Evolutionary conservation across 768 basidiomycete genomes (phyloP), one percentile per base, ranked within the genome.

Genomic region (Leucocoprinus birnbaumii): DNA sequence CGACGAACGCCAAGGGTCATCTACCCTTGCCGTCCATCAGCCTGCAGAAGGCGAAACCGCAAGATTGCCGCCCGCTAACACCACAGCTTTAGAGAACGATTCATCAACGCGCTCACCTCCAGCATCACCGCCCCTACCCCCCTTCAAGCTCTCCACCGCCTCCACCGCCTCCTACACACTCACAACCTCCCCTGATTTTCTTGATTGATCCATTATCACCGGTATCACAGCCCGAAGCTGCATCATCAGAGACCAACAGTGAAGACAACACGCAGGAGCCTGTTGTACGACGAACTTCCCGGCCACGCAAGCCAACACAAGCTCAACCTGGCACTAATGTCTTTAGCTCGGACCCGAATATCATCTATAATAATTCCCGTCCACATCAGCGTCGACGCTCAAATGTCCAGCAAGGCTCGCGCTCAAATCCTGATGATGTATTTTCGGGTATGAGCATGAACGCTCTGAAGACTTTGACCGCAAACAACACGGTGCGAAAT

Each of bases 401-500:
- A 56, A 66, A 65, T 26, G 49, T 63, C 42, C 58, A 67, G 6
- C 61, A 62, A 37, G 67, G 69, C 18, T 59, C 63, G 14, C 70
- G 76, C 34, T 61, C 58, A 40, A 66, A 59, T 10, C 60, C 64
- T 26, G 74, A 72, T 27, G 72, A 71, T 47, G 68, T 69, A 18
- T 87, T 88, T 65, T 74, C 78, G 49, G 82, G 85, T 27, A 85
- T 91, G 84, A 86, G 79, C 50, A 80, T 84, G 18, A 75, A 80
- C 1, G 85, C 87, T 7, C 71, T 92, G 55, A 86, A 82, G 63
- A 76, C 84, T 35, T 75, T 93, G 52, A 93, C 90, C 9, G 76
- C 74, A 14, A 78, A 80, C 38, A 92, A 93, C 66, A 93, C 90
- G 1, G 68, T 73, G 47, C 80, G 71, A 65, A 93, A 93, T 62